Evolutionary conservation across 2,329 filamentous ascomycete genomes (phyloP).

Genomic region (Geosmithia putterillii): DNA sequence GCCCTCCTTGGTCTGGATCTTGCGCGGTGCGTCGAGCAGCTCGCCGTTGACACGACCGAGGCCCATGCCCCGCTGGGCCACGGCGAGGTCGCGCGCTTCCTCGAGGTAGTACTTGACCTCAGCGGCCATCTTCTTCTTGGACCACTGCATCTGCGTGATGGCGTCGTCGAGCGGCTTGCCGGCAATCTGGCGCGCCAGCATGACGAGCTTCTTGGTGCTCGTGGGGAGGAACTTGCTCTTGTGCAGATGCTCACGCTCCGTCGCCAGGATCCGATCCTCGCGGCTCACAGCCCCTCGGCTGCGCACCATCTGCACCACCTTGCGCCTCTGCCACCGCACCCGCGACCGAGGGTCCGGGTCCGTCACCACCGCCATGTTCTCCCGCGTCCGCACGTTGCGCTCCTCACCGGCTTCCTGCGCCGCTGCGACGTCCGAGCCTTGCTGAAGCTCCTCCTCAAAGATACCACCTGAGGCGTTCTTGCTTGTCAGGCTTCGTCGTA

Average conservation of each 20-base stretch:
- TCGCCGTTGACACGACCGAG: constrained; percentile 36
- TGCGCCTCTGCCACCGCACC: constrained; percentile 68
- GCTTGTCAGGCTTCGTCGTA: constrained; percentile 6
- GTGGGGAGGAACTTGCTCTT: constrained; percentile 70
- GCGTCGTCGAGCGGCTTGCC: constrained; percentile 94
- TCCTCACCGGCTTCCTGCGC: constrained; percentile 4
- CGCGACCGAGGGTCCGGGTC: constrained; percentile 67
- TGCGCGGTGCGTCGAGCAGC: constrained; percentile 22
- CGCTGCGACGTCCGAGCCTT: constrained; percentile 10
- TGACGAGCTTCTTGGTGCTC: constrained; percentile 80
- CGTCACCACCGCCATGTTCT: constrained; percentile 48
- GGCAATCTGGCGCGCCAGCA: constrained; percentile 74
- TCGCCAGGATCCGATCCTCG: constrained; percentile 53
- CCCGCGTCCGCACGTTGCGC: constrained; percentile 18
- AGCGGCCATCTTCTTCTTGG: constrained; percentile 79
- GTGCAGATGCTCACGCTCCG: constrained; percentile 39
- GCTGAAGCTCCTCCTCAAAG: constrained; percentile 45
- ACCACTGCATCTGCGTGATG: constrained; percentile 88
- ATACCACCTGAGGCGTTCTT: constrained; percentile 40
- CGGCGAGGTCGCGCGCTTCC: constrained; percentile 67
- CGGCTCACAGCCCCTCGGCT: constrained; percentile 41
- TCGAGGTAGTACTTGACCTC: constrained; percentile 73
- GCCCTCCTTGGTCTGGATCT: constrained; percentile 65
- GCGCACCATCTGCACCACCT: constrained; percentile 65
- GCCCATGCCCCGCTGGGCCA: constrained; percentile 77